Conservation (phyloP, 1,139 yeast genomes). For the Tardiomyces depauwii region DNA sequence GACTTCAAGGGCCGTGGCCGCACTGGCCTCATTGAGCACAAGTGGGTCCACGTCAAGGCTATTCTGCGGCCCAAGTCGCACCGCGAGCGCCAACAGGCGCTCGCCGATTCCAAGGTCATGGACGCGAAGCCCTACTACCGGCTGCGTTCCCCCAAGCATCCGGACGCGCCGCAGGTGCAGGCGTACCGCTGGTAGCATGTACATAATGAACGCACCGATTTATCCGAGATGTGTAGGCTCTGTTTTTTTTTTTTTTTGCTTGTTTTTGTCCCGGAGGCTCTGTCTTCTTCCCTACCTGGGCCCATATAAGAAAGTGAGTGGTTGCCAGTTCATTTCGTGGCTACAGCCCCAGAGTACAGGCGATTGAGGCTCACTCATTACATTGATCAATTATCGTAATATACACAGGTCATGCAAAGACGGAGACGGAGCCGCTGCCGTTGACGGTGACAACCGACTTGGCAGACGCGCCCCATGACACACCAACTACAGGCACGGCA, state of each 20-base stretch:
- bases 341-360: too few species aligned
- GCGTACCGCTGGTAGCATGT: background rate
- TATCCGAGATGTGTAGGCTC: too few species aligned
- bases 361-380: too few species aligned
- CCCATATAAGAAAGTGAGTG: too few species aligned
- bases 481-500: constrained; percentile 7
- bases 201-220: background rate
- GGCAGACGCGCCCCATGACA: constrained; percentile 15
- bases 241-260: too few species aligned
- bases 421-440: background rate
- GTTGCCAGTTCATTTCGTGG: too few species aligned
- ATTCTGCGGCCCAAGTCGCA: constrained; percentile 30
- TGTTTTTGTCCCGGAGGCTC: too few species aligned
- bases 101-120: background rate
- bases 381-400: too few species aligned
- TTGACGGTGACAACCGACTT: constrained; percentile 8
- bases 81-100: background rate
- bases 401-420: background rate
- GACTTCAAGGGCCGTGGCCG: constrained; percentile 91
- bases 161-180: background rate
- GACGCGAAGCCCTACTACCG: background rate
- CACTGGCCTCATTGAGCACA: constrained; percentile 65
- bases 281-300: too few species aligned
- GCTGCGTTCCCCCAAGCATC: background rate
- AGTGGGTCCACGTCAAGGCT: constrained; percentile 71